Conservation (phyloP, 1,284 basidiomycete genomes). For the Tilletia horrida region DNA sequence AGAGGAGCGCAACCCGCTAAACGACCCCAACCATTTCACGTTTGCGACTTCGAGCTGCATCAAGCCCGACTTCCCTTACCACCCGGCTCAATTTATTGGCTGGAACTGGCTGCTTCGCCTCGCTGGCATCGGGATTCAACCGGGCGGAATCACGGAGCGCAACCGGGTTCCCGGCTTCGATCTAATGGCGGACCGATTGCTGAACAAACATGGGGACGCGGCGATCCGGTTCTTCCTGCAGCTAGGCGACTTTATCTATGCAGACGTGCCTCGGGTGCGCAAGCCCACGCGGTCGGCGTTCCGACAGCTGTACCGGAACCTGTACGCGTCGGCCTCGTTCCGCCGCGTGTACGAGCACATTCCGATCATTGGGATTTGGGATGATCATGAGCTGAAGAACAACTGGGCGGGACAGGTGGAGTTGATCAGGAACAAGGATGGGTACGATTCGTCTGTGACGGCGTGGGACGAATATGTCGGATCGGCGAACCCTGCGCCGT, state of each 20-base stretch:
- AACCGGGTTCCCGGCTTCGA: constrained; percentile 68
- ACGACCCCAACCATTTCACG: constrained; percentile 49
- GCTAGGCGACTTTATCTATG: constrained; percentile 67
- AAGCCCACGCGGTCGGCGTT: constrained; percentile 40
- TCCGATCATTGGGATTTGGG: constrained; percentile 51
- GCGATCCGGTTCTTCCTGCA: constrained; percentile 55
- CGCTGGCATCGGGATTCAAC: constrained; percentile 36
- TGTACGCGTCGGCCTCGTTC: constrained; percentile 51
- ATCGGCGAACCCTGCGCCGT: constrained; percentile 65
- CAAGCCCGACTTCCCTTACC: constrained; percentile 54
- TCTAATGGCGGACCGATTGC: constrained; percentile 59
- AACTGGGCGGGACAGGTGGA: constrained; percentile 56
- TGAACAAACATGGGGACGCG: constrained; percentile 39
- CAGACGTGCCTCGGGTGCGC: constrained; percentile 64
- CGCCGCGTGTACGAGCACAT: constrained; percentile 46
- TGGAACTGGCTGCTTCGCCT: constrained; percentile 47
- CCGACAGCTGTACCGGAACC: constrained; percentile 51
- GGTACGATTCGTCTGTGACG: constrained; percentile 63
- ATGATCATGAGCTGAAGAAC: constrained; percentile 53
- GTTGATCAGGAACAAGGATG: constrained; percentile 60
- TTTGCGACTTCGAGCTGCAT: constrained; percentile 51
- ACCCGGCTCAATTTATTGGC: constrained; percentile 44
- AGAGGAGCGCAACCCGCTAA: constrained; percentile 36
- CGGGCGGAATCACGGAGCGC: constrained; percentile 43
- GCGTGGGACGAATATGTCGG: constrained; percentile 71